A percentile compares a stretch with the other conserved stretches of the same genome.
These are phyloP conservation scores for Penicillium sp. DNA, from an alignment of 2,329 filamentous ascomycete genomes.

Conservation along the genomic window DNA sequence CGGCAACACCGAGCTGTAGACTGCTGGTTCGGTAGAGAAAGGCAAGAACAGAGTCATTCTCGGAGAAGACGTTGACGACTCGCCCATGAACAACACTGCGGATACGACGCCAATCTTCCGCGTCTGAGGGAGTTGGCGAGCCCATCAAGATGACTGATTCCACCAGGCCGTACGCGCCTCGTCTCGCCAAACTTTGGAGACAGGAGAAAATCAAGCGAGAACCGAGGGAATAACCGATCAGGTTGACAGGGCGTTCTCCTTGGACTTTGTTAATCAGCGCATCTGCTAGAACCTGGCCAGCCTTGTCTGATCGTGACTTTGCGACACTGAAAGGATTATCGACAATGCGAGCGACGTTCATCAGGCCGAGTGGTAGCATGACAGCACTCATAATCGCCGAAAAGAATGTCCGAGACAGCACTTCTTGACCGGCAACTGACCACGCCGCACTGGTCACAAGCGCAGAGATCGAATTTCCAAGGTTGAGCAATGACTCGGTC, in stretches of 20 bases:
- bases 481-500: constrained; percentile 65
- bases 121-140: constrained; percentile 66
- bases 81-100: constrained; percentile 72
- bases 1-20: constrained; percentile 75
- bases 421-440: constrained; percentile 63
- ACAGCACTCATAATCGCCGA: constrained; percentile 59
- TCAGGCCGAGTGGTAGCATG: constrained; percentile 62
- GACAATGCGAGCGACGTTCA: constrained; percentile 61
- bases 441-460: constrained; percentile 78
- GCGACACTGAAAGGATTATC: constrained; percentile 80
- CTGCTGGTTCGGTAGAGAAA: constrained; percentile 82
- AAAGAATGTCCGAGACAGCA: constrained; percentile 66
- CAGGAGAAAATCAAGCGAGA: constrained; percentile 79
- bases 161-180: constrained; percentile 74
- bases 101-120: constrained; percentile 68
- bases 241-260: constrained; percentile 71
- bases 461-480: constrained; percentile 70
- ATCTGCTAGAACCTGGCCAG: constrained; percentile 72
- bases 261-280: constrained; percentile 75
- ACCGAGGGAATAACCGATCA: constrained; percentile 77
- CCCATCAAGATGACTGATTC: constrained; percentile 81
- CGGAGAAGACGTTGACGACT: constrained; percentile 81
- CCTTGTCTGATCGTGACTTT: constrained; percentile 70
- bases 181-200: constrained; percentile 66
- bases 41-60: constrained; percentile 79